These are phyloP conservation scores for Thraustochytrium striatum DNA, from an alignment of 352 stramenopile species.

Conservation along the genomic window DNA sequence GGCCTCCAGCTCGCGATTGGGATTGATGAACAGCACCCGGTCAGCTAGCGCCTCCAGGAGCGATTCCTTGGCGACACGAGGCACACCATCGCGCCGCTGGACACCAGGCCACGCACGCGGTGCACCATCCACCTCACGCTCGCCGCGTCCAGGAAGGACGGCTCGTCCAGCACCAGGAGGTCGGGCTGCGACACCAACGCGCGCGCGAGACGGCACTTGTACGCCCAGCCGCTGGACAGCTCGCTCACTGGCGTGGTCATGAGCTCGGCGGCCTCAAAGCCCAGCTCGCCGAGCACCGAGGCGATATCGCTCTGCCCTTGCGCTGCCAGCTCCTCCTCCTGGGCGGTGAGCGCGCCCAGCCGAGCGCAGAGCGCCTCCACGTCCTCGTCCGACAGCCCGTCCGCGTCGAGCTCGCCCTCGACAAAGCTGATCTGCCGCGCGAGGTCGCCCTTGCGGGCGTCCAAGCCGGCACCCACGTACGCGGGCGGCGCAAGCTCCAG, in stretches of 20 bases:
- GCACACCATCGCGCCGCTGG: slow-evolving; percentile 52
- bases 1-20: slow-evolving; percentile 52
- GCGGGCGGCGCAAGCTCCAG: not conserved
- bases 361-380: slow-evolving; percentile 38
- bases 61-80: slow-evolving; percentile 58
- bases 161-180: slow-evolving; percentile 58
- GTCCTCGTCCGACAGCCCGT: slow-evolving; percentile 2
- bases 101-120: slow-evolving; percentile 28
- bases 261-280: slow-evolving; percentile 38
- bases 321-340: slow-evolving; percentile 40
- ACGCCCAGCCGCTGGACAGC: slow-evolving; percentile 57
- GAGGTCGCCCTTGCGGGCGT: slow-evolving; percentile 9
- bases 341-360: slow-evolving; percentile 49
- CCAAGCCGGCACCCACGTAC: slow-evolving; percentile 1
- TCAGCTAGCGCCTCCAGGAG: slow-evolving; percentile 55
- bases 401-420: slow-evolving; percentile 43
- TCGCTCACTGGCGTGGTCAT: slow-evolving; percentile 40
- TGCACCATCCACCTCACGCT: slow-evolving; percentile 54
- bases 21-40: slow-evolving; percentile 56
- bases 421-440: slow-evolving; percentile 45
- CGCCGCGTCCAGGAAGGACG: slow-evolving; percentile 57
- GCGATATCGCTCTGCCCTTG: slow-evolving; percentile 36
- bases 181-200: slow-evolving; percentile 54
- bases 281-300: slow-evolving; percentile 33
- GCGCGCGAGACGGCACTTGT: slow-evolving; percentile 55